Percentiles rank a stretch among this genome's conserved stretches.
These are phyloP conservation scores for Clonostachys byssicola DNA, from an alignment of 2,329 filamentous ascomycete species.

Conservation along the genomic window DNA sequence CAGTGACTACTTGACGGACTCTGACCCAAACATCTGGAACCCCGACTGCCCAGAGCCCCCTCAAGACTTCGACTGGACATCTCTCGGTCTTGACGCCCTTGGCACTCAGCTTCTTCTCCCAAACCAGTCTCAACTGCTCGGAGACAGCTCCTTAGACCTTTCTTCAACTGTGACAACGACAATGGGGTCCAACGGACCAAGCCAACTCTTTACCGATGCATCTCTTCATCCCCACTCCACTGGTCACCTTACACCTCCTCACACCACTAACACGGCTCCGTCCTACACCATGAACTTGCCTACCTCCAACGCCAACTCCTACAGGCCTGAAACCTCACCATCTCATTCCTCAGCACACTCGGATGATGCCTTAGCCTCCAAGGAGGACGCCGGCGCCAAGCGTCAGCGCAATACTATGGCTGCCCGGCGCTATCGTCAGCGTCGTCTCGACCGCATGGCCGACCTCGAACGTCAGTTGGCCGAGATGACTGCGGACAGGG, in stretches of 20 bases:
- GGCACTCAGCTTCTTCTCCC: slow-evolving; percentile 4
- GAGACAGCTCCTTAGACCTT: too few species aligned
- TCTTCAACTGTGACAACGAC: too few species aligned
- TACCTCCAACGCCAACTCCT: background rate
- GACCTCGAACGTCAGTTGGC: slow-evolving; percentile 57
- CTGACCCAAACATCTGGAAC: background rate
- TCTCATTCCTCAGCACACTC: slow-evolving; percentile 3
- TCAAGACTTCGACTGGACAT: slow-evolving; percentile 3
- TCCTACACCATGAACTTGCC: background rate
- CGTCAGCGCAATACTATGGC: slow-evolving; percentile 67
- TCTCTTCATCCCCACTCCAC: background rate
- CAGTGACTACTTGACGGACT: background rate
- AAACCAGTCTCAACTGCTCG: background rate
- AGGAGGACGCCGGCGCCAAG: slow-evolving; percentile 33
- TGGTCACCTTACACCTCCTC: background rate
- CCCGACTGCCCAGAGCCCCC: background rate
- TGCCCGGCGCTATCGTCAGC: slow-evolving; percentile 68
- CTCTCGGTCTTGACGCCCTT: slow-evolving; percentile 1
- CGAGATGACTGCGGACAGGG: slow-evolving; percentile 55
- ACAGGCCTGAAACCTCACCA: background rate
- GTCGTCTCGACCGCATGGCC: slow-evolving; percentile 61
- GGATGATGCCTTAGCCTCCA: slow-evolving; percentile 5
- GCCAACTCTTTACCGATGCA: background rate
- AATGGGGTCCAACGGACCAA: background rate
- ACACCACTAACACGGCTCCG: background rate